Conservation (phyloP, 1,139 yeast species). For the Saccharomyces hybrid region DNA sequence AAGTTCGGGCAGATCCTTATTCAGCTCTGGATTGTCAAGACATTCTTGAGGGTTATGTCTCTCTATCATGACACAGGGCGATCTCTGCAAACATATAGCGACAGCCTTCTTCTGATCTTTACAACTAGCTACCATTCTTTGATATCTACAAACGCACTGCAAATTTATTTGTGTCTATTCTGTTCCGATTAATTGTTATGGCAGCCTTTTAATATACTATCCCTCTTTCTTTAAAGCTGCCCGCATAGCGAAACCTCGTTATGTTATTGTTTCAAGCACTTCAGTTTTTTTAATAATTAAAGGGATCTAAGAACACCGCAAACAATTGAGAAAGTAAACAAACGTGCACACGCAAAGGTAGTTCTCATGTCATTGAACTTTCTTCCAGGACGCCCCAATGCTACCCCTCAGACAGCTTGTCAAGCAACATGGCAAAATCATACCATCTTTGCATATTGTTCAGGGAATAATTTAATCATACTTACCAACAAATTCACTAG, state of each 20-base stretch:
- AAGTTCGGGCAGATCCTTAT: slow-evolving; percentile 73
- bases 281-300: background rate
- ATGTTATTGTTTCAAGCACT: background rate
- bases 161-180: background rate
- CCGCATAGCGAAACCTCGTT: slow-evolving; percentile 1
- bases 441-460: slow-evolving; percentile 65
- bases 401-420: slow-evolving; percentile 46
- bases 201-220: background rate
- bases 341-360: background rate
- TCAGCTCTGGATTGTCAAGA: slow-evolving; percentile 69
- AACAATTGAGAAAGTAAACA: background rate
- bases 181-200: background rate
- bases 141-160: background rate
- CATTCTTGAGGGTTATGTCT: slow-evolving; percentile 88
- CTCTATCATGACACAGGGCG: slow-evolving; percentile 91
- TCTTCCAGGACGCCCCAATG: slow-evolving; percentile 81
- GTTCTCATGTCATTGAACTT: slow-evolving; percentile 52
- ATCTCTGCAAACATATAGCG: slow-evolving; percentile 89
- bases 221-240: background rate
- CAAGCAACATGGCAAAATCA: slow-evolving; percentile 65
- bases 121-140: slow-evolving; percentile 53
- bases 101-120: slow-evolving; percentile 88
- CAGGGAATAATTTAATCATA: slow-evolving; percentile 80
- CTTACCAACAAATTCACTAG: slow-evolving; percentile 44
- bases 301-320: background rate